Evolutionary conservation across 768 basidiomycete species (phyloP).

Genomic region (Mycena kentingensis): DNA sequence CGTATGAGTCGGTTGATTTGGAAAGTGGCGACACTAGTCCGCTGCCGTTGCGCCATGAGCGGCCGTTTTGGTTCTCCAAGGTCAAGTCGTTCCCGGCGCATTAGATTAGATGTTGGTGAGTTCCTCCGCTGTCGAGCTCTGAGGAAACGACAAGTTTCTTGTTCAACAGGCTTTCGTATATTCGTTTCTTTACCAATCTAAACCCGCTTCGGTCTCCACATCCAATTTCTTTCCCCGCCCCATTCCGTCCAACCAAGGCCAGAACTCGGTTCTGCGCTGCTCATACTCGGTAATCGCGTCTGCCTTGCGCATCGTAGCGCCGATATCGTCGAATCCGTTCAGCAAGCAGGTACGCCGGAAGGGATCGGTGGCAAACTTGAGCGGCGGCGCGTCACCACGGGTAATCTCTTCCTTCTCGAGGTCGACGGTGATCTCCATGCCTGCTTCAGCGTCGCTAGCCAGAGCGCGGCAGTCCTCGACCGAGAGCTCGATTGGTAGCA

Average conservation of each 20-base stretch:
- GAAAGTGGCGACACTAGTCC: slow-evolving; percentile 72
- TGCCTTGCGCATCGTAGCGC: slow-evolving; percentile 82
- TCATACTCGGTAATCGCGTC: slow-evolving; percentile 76
- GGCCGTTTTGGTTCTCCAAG: slow-evolving; percentile 94
- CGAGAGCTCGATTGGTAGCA: slow-evolving; percentile 77
- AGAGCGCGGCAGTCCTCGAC: slow-evolving; percentile 67
- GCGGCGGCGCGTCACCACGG: slow-evolving; percentile 67
- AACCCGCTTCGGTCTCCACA: slow-evolving; percentile 45
- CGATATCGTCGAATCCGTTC: slow-evolving; percentile 96
- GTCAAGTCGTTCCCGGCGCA: slow-evolving; percentile 58
- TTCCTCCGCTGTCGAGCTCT: no score
- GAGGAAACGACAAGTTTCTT: no score
- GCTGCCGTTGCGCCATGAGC: slow-evolving; percentile 76
- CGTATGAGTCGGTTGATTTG: slow-evolving; percentile 77
- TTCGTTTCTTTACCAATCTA: slow-evolving; percentile 79
- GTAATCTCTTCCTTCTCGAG: slow-evolving; percentile 81
- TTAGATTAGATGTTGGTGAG: no score
- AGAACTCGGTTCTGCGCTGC: slow-evolving; percentile 65
- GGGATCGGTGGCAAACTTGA: slow-evolving; percentile 79
- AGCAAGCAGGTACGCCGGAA: slow-evolving; percentile 92
- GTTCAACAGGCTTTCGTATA: no score
- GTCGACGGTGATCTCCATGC: slow-evolving; percentile 77
- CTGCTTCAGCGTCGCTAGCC: slow-evolving; percentile 73
- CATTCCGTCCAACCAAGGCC: slow-evolving; percentile 97
- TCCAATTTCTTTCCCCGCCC: slow-evolving; percentile 55